phyloP scores from a whole-genome alignment of 1,284 basidiomycete genomes.

The Cryptococcus sp. region DNA sequence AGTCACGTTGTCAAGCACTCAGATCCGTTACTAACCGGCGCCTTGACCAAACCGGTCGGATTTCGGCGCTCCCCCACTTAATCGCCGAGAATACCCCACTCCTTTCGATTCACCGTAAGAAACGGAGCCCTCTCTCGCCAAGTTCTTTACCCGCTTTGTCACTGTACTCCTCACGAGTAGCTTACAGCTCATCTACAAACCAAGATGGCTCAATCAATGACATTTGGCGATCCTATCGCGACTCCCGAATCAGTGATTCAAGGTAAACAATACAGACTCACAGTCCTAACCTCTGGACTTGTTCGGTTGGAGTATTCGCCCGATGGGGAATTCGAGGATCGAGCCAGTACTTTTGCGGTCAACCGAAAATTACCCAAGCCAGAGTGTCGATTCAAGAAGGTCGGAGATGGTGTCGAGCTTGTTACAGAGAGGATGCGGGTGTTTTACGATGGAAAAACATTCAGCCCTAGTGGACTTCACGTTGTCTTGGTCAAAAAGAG shows the following conservation, averaged over 20 bases:
- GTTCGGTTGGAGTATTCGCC: constrained; percentile 19
- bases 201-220: too few relatives aligned
- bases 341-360: constrained; percentile 24
- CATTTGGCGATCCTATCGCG: neutral
- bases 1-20: too few relatives aligned
- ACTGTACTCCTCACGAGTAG: too few relatives aligned
- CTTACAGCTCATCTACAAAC: too few relatives aligned
- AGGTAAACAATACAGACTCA: constrained; percentile 9
- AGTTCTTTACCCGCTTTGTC: too few relatives aligned
- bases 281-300: constrained; percentile 16
- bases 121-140: too few relatives aligned
- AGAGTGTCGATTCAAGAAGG: constrained; percentile 5
- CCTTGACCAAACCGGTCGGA: too few relatives aligned
- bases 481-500: constrained; percentile 10
- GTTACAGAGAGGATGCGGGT: constrained; percentile 14
- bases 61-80: too few relatives aligned
- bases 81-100: too few relatives aligned
- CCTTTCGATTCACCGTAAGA: too few relatives aligned
- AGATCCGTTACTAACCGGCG: too few relatives aligned
- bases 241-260: neutral
- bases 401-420: constrained; percentile 13
- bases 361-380: constrained; percentile 9
- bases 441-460: constrained; percentile 16
- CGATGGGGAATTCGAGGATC: constrained; percentile 22
- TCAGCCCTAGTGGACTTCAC: constrained; percentile 11